Evolutionary conservation across 768 basidiomycete species (phyloP), one percentile per base, ranked within the genome.

Genomic region (Fistulinella prunicolor): DNA sequence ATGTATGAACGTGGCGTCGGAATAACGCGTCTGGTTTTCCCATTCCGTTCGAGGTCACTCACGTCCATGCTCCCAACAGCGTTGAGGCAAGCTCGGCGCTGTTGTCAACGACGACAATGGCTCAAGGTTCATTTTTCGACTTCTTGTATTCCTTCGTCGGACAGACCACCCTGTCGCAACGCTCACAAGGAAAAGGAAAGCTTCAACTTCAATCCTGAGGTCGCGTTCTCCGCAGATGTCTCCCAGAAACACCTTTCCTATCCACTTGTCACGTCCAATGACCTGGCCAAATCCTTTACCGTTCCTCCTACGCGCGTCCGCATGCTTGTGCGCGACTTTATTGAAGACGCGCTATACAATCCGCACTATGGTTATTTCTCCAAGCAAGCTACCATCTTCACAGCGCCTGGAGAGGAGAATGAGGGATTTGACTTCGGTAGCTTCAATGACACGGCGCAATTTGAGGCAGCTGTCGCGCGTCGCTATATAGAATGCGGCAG

Each of bases 291-390:
- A 47, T 58, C 62, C 26, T 67, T 69, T 44, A 69, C 65, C 8
- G 64, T 68, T 29, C 92, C 90, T 7, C 94, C 94, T 3, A 79
- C 71, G 38, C 74, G 81, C 44, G 94, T 94, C 47, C 91, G 89
- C 68, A 94, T 97, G 91, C 83, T 98, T 29, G 84, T 86, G 38
- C 83, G 96, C 55, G 95, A 99, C 71, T 99, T 88, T 64, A 93
- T 99, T 51, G 93, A 98, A 62, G 96, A 99, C 64, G 85, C 89
- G 8, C 70, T 99, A 30, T 99, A 99, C 73, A 98, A 99, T 66
- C 94, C 93, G 4, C 72, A 94, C 67, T 98, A 99, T 63, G 96
- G 96, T 30, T 99, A 99, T 70, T 98, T 99, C 66, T 83, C 92
- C 24, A 87, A 88, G 59, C 88, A 93, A 60, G 95, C 89, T 2